These are phyloP conservation scores for Colletotrichum graminicola DNA, from an alignment of 2,329 filamentous ascomycete species.

Conservation along the genomic window DNA sequence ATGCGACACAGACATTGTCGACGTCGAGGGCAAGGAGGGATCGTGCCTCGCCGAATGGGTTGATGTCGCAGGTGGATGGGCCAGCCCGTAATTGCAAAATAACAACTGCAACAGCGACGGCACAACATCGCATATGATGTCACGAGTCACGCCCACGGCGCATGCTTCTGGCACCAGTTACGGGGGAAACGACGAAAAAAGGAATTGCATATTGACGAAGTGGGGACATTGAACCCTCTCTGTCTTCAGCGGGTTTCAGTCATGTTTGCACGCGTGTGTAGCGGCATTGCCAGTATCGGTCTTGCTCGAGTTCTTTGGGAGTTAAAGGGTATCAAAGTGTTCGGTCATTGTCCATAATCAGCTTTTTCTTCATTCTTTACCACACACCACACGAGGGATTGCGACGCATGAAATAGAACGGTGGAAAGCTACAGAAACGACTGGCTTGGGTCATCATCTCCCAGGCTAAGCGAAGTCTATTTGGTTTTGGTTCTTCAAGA, in stretches of 20 bases:
- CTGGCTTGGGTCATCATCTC: conserved; percentile 18
- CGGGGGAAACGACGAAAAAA: conserved; percentile 28
- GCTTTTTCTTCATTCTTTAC: conserved; percentile 23
- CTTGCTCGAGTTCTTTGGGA: conserved; percentile 38
- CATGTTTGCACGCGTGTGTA: conserved; percentile 33
- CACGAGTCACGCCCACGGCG: conserved; percentile 35
- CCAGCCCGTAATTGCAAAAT: conserved; percentile 57
- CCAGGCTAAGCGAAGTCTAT: conserved; percentile 13
- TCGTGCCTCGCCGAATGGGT: conserved; percentile 98
- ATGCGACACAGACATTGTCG: conserved; percentile 97
- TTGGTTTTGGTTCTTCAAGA: background rate
- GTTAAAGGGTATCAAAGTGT: conserved; percentile 36
- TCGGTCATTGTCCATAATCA: conserved; percentile 41
- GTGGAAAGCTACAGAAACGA: conserved; percentile 40
- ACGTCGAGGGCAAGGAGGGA: conserved; percentile 97
- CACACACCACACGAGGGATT: conserved; percentile 30
- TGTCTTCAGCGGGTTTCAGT: conserved; percentile 34
- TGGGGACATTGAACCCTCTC: conserved; percentile 20
- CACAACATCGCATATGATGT: conserved; percentile 32
- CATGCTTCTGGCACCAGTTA: conserved; percentile 24
- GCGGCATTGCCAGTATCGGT: conserved; percentile 34
- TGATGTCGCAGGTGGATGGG: conserved; percentile 95
- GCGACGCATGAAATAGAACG: conserved; percentile 40
- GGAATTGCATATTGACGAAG: conserved; percentile 41
- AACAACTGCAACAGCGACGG: background rate